Evolutionary conservation across 345 rosid species (phyloP), one percentile per base, ranked within the genome.

Genomic region (Corchorus capsularis): DNA sequence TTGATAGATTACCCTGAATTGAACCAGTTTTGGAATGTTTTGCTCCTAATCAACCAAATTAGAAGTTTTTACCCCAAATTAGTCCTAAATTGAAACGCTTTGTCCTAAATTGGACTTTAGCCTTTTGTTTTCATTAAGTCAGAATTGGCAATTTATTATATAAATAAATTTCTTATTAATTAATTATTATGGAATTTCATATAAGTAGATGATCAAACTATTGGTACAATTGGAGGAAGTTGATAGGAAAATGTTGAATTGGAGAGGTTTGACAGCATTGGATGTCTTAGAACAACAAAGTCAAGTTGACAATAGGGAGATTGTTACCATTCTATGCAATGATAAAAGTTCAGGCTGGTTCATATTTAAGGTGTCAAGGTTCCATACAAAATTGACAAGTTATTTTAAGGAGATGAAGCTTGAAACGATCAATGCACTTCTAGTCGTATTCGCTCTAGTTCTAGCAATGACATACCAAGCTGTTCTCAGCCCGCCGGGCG

Each of bases 161-260:
- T 45, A 9, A 20, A 19, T 57, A 2, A 16, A 35, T 11, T n/a
- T 65, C 16, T 43, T 17, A 66, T 39, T 39, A 27, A 45, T 19
- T 19, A 45, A 20, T 43, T 22, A 8, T 20, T 17, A n/a, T n/a
- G n/a, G 71, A 46, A 11, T 39, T 66, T 46, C 12, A 5, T 19
- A 20, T 20, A 20, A 66, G 37, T 54, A 66, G 71, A 66, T 66
- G 71, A 45, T 66, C 55, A 2, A 45, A 46, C 54, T 46, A 35
- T 66, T 66, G 12, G 6, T 20, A 12, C 3, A 20, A 4, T 2
- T 35, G 10, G 2, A 45, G 5, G 54, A 20, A 20, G 17, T 22
- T 11, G 39, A 66, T 7, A 45, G 1, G 37, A 46, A 20, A 2
- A 46, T 0, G 17, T 5, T 12, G 3, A 66, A 66, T 46, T 0